Evolutionary conservation across 2,329 filamentous ascomycete species (phyloP).

Genomic region (Macrophomina pseudophaseolina): DNA sequence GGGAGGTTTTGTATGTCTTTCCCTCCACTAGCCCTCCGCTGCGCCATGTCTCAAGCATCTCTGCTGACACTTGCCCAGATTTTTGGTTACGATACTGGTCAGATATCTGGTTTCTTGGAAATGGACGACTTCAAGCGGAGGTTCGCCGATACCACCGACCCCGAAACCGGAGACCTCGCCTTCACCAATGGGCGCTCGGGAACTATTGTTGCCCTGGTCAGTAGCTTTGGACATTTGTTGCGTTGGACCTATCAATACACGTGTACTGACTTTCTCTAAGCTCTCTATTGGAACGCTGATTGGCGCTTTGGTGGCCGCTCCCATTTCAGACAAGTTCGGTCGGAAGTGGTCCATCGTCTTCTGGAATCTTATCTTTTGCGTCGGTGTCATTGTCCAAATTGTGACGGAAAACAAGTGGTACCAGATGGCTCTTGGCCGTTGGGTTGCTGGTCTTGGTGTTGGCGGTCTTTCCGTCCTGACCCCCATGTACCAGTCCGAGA

Average conservation of each 20-base stretch:
- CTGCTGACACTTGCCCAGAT: conserved; percentile 29
- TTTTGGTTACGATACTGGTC: conserved; percentile 39
- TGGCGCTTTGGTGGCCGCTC: conserved; percentile 65
- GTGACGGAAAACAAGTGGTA: conserved; percentile 63
- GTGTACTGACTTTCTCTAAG: conserved; percentile 35
- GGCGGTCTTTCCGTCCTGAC: conserved; percentile 66
- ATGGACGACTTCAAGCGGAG: conserved; percentile 41
- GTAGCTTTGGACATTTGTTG: conserved; percentile 10
- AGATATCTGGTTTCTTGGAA: conserved; percentile 41
- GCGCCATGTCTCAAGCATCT: too few relatives aligned
- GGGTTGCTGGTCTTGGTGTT: conserved; percentile 70
- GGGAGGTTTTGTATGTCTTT: conserved; percentile 36
- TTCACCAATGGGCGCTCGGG: conserved; percentile 42
- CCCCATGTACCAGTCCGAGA: conserved; percentile 70
- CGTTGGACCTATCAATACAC: background rate
- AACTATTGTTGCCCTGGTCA: conserved; percentile 42
- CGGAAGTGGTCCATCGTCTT: conserved; percentile 67
- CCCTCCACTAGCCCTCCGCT: too few relatives aligned
- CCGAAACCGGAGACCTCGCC: conserved; percentile 30
- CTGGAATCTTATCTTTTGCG: conserved; percentile 66
- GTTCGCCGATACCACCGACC: conserved; percentile 36
- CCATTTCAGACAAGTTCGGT: conserved; percentile 66
- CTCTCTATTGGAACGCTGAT: conserved; percentile 70
- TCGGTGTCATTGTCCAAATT: conserved; percentile 71
- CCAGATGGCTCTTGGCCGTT: conserved; percentile 67